Conservation (phyloP, 305 asterid species). For the Lippia alba region DNA sequence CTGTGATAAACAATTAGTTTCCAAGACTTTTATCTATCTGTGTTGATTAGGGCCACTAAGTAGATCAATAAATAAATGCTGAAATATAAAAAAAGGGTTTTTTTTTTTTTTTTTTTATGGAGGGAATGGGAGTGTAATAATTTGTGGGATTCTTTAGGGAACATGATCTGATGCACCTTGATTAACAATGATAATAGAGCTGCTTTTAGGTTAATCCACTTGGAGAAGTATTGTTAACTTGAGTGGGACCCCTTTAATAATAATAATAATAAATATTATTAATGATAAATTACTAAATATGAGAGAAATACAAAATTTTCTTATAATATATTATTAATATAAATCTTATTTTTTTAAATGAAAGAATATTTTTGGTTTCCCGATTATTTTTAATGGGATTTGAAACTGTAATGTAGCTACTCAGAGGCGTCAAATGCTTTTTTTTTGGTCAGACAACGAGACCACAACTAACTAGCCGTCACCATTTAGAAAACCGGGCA, state of each 20-base stretch:
- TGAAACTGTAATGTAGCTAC: too few relatives aligned
- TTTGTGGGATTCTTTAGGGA: conserved; percentile 32
- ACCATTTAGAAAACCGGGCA: too few relatives aligned
- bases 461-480: too few relatives aligned
- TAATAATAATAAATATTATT: neutral
- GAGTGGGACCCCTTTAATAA: neutral
- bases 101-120: conserved; percentile 1
- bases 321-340: too few relatives aligned
- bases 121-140: conserved; percentile 27
- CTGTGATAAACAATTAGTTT: conserved; percentile 12
- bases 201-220: neutral
- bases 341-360: too few relatives aligned
- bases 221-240: neutral
- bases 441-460: too few relatives aligned
- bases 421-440: too few relatives aligned
- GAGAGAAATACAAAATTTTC: too few relatives aligned
- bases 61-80: neutral
- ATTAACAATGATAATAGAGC: neutral
- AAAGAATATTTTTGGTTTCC: too few relatives aligned
- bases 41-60: conserved; percentile 21
- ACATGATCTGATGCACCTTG: conserved; percentile 35
- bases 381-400: too few relatives aligned
- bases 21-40: conserved; percentile 6
- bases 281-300: too few relatives aligned
- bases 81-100: neutral